A percentile compares a stretch with the other conserved stretches of the same genome.
These are phyloP conservation scores for Arabidopsis thaliana DNA, from an alignment of 345 rosid species.

Conservation along the genomic window TAIR10.1 NC_003074.8:4632501-4633000, in stretches of 20 bases:
- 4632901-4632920: constrained; percentile 66
- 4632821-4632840: constrained; percentile 84
- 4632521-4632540: constrained; percentile 6
- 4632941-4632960: constrained; percentile 60
- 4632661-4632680: constrained; percentile 93
- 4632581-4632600: constrained; percentile 8
- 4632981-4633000: constrained; percentile 86
- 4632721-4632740: constrained; percentile 97
- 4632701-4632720: constrained; percentile 99
- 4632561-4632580: constrained; percentile 1
- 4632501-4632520: background rate
- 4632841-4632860: constrained; percentile 71
- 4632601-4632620: background rate
- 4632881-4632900: constrained; percentile 71
- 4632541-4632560: background rate
- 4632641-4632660: constrained; percentile 94
- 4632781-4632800: constrained; percentile 82
- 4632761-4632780: constrained; percentile 85
- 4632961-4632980: constrained; percentile 86
- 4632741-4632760: constrained; percentile 86
- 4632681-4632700: constrained; percentile 87
- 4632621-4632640: constrained; percentile 46
- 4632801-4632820: constrained; percentile 87
- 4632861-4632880: constrained; percentile 65
- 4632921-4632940: constrained; percentile 60